Base-by-base conservation (phyloP, 2,329 filamentous ascomycete genomes). In the Curvularia verruculosa region DNA sequence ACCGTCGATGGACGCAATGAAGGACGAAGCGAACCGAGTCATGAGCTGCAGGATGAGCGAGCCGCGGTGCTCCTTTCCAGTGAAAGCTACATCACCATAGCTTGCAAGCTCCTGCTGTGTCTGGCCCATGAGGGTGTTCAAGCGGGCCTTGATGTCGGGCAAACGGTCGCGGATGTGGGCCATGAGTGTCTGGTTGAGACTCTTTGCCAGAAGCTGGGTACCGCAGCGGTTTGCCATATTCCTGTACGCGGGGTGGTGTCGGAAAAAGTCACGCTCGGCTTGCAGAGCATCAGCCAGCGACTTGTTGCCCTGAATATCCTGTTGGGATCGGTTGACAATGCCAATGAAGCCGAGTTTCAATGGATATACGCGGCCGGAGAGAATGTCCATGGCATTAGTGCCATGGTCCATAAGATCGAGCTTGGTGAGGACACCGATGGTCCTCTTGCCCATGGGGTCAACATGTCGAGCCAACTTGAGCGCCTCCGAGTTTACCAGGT, bases 81-180 rank as follows among this genome's bases (percentile, higher is more conserved):
- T 96, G 75, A 99, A 99, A 69, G 96, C 91, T 81, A 95, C 96
- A 75, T 98, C 96, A 36, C 95, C 95, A 74, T 99, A 99, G 77
- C 94, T 96, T 41, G 95, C 95, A 55, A 99, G 84, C 77, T 99
- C 95, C 80, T 99, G 95, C 75, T 99, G 95, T 47, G 95, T 98
- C 78, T 99, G 95, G n/a, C 95, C 95, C 95, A 99, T 99, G 49
- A 99, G 82, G 0, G 95, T 99, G 78, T 99, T 99, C 60, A 99
- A 84, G 53, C 95, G 89, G 48, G 95, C 95, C 80, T 99, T 99
- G 82, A 99, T 99, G 76, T 99, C 95, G 28, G 95, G 95, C 68
- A 99, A 81, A 45, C 95, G 87, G 75, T 99, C 95, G 59, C 95
- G 90, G 73, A 99, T 99, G 73, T 99, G 95, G 21, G 87, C 81